Conservation (phyloP, 2,329 filamentous ascomycete genomes). For the Hymenotorrendiella dingleyae region DNA sequence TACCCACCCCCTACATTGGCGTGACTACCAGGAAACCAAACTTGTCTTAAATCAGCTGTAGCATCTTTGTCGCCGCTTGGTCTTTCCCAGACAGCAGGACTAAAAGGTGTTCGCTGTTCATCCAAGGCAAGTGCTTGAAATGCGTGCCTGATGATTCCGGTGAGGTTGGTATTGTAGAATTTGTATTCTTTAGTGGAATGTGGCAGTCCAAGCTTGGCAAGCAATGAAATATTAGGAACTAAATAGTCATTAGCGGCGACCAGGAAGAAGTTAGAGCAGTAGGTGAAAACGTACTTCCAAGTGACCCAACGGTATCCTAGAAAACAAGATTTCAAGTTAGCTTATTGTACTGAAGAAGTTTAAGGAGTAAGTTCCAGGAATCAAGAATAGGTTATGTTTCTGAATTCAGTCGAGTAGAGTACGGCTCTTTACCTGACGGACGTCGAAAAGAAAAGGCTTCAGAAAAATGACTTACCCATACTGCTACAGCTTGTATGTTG, state of each 20-base stretch:
- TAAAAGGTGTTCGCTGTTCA: conserved; percentile 38
- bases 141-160: conserved; percentile 38
- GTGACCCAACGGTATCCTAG: conserved; percentile 38
- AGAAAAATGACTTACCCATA: too few relatives aligned
- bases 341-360: too few relatives aligned
- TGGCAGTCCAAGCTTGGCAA: conserved; percentile 28
- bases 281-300: conserved; percentile 36
- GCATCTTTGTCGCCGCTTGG: conserved; percentile 11
- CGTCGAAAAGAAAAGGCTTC: too few relatives aligned
- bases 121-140: conserved; percentile 47
- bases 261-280: conserved; percentile 2
- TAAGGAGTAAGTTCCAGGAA: too few relatives aligned
- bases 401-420: too few relatives aligned
- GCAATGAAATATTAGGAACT: conserved; percentile 39
- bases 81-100: conserved; percentile 36
- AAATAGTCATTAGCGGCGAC: conserved; percentile 19
- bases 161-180: conserved; percentile 41
- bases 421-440: too few relatives aligned
- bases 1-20: conserved; percentile 44
- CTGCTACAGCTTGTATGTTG: conserved; percentile 40
- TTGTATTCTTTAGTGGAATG: conserved; percentile 33
- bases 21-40: conserved; percentile 43
- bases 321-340: too few relatives aligned
- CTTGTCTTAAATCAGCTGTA: conserved; percentile 31
- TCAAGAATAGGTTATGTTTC: too few relatives aligned